Conservation (phyloP, 805 yeast genomes). For the Ascoidea asiatica region DNA sequence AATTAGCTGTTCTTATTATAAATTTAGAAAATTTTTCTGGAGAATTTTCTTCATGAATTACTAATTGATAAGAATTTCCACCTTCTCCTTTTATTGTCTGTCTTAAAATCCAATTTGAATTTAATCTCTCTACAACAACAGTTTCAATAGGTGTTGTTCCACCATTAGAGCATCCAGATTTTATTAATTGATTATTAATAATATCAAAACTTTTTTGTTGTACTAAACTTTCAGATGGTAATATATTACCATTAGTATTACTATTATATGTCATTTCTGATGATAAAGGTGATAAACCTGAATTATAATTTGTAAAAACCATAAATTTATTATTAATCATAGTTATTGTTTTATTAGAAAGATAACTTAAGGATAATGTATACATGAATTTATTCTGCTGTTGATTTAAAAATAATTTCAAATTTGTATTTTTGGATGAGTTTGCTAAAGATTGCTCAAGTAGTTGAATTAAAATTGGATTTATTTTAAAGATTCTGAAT, state of each 20-base stretch:
- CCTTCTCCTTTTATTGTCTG: constrained; percentile 67
- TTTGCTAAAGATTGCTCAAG: constrained; percentile 20
- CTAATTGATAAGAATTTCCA: constrained; percentile 50
- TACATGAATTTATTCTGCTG: constrained; percentile 29
- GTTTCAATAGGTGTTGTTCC: constrained; percentile 43
- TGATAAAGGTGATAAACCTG: neutral
- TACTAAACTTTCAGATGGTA: no score
- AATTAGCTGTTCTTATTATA: constrained; percentile 51
- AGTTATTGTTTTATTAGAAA: constrained; percentile 31
- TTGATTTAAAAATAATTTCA: neutral
- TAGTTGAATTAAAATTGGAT: constrained; percentile 22
- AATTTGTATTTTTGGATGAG: constrained; percentile 20
- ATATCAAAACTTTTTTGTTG: constrained; percentile 13
- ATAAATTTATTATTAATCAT: constrained; percentile 25
- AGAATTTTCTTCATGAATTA: constrained; percentile 31
- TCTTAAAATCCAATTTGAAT: constrained; percentile 55
- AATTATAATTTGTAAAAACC: constrained; percentile 1
- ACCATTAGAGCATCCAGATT: constrained; percentile 40
- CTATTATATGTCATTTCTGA: no score
- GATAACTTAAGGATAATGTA: constrained; percentile 36
- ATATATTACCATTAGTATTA: neutral
- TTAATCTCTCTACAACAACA: constrained; percentile 42
- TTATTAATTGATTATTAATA: constrained; percentile 18
- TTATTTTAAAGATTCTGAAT: constrained; percentile 53
- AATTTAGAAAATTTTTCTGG: constrained; percentile 55